These are phyloP conservation scores for Calamus simplicifolius DNA, from an alignment of 176 grass and related monocot genomes.

Conservation along the genomic window DNA sequence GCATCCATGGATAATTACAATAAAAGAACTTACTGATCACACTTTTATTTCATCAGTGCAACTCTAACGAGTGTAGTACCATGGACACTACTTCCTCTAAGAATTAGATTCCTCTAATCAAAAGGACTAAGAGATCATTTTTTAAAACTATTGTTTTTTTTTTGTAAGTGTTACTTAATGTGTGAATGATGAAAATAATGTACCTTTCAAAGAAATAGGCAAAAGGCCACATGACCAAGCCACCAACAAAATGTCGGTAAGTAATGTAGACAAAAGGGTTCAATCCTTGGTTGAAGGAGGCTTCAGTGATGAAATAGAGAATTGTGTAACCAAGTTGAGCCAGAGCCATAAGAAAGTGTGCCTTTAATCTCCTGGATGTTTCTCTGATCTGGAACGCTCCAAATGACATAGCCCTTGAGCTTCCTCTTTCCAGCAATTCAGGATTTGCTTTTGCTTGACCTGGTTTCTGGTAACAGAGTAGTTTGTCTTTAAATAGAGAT, in stretches of 20 bases:
- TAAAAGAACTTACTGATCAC: neutral
- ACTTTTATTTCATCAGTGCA: neutral
- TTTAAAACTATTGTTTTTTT: too few relatives aligned
- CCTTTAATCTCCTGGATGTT: constrained; percentile 32
- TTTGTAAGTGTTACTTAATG: too few relatives aligned
- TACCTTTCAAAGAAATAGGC: constrained; percentile 85
- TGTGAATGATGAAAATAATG: neutral
- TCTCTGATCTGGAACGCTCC: neutral
- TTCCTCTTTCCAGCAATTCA: too few relatives aligned
- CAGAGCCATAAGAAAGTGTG: constrained; percentile 67
- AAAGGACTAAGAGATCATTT: too few relatives aligned
- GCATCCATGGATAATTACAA: neutral
- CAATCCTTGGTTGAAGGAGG: constrained; percentile 58
- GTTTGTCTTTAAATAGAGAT: too few relatives aligned
- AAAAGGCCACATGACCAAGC: constrained; percentile 53
- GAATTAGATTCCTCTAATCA: too few relatives aligned
- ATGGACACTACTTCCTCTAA: too few relatives aligned
- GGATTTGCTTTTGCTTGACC: too few relatives aligned
- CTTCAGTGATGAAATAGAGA: constrained; percentile 89
- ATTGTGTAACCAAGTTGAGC: constrained; percentile 73
- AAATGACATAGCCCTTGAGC: constrained; percentile 7
- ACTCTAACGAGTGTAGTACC: neutral
- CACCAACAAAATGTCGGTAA: constrained; percentile 55
- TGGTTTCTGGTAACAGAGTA: too few relatives aligned
- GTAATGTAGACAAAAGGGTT: constrained; percentile 77